A percentile compares a stretch with the other conserved stretches of the same genome.
Evolutionary conservation across 192 early-diverging fungal species (phyloP).

Genomic region (Coemansia erecta): DNA sequence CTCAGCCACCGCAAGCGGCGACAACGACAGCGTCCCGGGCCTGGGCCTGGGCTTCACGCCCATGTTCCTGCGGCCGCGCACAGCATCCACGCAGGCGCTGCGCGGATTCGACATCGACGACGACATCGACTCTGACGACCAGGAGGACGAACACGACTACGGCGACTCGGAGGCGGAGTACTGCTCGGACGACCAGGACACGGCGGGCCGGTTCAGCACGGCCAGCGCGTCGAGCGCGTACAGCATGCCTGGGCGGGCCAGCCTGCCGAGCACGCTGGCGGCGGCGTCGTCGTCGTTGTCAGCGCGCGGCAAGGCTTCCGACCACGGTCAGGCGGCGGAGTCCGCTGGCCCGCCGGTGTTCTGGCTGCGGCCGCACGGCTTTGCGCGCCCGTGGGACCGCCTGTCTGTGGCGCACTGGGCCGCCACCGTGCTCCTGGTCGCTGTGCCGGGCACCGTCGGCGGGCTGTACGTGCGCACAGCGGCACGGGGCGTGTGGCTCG

Average conservation of each 20-base stretch:
- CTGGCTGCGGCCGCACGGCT: slow-evolving; percentile 48
- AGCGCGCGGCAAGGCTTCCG: slow-evolving; percentile 22
- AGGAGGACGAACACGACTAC: background rate
- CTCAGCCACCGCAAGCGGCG: slow-evolving; percentile 6
- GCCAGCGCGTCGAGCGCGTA: slow-evolving; percentile 2
- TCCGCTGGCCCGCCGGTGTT: slow-evolving; percentile 37
- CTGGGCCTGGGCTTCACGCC: slow-evolving; percentile 6
- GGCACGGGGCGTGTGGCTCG: slow-evolving; percentile 11
- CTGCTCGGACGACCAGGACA: background rate
- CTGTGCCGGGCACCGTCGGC: slow-evolving; percentile 10
- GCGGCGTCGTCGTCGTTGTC: background rate
- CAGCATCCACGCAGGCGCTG: slow-evolving; percentile 46
- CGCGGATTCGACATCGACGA: slow-evolving; percentile 32
- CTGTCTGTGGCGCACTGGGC: slow-evolving; percentile 46
- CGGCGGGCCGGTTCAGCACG: background rate
- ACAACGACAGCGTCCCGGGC: slow-evolving; percentile 1
- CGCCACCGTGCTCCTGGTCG: slow-evolving; percentile 13
- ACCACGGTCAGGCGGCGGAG: slow-evolving; percentile 19
- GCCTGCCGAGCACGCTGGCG: background rate
- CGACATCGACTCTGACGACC: slow-evolving; percentile 2
- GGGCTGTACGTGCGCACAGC: slow-evolving; percentile 27
- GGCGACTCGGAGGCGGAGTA: background rate
- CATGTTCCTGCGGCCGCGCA: slow-evolving; percentile 25
- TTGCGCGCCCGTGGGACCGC: slow-evolving; percentile 48
- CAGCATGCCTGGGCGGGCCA: background rate